These are phyloP conservation scores for Gastrolobium bilobum DNA, from an alignment of 306 rosid species.

Conservation along the genomic window DNA sequence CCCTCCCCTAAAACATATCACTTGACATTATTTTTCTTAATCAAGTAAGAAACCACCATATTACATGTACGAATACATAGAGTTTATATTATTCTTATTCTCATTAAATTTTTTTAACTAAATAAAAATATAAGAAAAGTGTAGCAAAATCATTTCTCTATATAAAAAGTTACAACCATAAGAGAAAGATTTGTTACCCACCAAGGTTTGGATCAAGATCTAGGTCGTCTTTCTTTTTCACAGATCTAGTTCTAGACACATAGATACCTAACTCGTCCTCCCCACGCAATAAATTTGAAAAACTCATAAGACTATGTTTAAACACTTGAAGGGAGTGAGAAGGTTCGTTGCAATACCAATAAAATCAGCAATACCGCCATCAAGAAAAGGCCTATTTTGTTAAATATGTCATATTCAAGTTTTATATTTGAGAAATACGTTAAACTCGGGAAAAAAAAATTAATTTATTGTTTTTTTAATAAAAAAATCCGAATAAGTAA, in stretches of 20 bases:
- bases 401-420: too few relatives aligned
- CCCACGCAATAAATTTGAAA: background rate
- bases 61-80: too few relatives aligned
- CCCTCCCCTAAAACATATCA: too few relatives aligned
- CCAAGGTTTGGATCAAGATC: slow-evolving; percentile 3
- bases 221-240: slow-evolving; percentile 39
- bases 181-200: slow-evolving; percentile 27
- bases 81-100: too few relatives aligned
- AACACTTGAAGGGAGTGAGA: background rate
- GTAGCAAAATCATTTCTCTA: background rate
- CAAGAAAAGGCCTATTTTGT: too few relatives aligned
- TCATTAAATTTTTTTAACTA: background rate
- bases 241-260: background rate
- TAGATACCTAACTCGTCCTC: background rate
- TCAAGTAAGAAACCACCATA: too few relatives aligned
- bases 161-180: background rate
- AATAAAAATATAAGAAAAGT: background rate
- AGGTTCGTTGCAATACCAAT: background rate
- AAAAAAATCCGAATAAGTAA: too few relatives aligned
- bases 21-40: too few relatives aligned
- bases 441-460: too few relatives aligned
- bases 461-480: too few relatives aligned
- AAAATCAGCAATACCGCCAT: too few relatives aligned
- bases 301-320: background rate
- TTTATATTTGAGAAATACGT: too few relatives aligned